These are phyloP conservation scores for Incumbomyces lentus DNA, from an alignment of 2,329 filamentous ascomycete genomes.

Conservation along the genomic window DNA sequence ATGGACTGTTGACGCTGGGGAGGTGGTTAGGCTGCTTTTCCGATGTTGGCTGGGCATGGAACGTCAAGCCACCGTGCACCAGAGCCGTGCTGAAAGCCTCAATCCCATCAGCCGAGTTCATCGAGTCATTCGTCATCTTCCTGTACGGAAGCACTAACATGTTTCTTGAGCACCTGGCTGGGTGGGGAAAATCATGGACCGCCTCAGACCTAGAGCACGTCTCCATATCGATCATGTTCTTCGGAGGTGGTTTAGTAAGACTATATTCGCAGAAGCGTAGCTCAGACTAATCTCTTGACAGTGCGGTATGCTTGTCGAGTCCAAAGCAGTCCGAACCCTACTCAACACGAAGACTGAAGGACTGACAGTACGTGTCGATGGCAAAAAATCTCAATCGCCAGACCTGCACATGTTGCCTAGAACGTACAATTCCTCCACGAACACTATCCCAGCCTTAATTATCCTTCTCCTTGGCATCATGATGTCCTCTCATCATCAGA, in stretches of 20 bases:
- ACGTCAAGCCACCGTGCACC: slow-evolving; percentile 56
- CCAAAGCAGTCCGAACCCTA: slow-evolving; percentile 51
- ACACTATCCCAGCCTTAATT: slow-evolving; percentile 77
- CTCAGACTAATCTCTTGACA: slow-evolving; percentile 23
- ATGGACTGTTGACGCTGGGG: slow-evolving; percentile 74
- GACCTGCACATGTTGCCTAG: slow-evolving; percentile 49
- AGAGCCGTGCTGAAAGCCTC: slow-evolving; percentile 50
- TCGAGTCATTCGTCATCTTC: slow-evolving; percentile 82
- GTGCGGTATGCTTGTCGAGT: slow-evolving; percentile 80
- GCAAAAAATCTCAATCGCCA: slow-evolving; percentile 23
- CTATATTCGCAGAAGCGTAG: slow-evolving; percentile 28
- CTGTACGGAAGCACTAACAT: slow-evolving; percentile 82
- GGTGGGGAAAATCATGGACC: slow-evolving; percentile 60
- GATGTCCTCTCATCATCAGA: slow-evolving; percentile 89
- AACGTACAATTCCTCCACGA: slow-evolving; percentile 66
- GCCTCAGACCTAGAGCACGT: slow-evolving; percentile 80
- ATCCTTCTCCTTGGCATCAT: slow-evolving; percentile 82
- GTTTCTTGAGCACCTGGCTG: slow-evolving; percentile 78
- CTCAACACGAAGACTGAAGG: slow-evolving; percentile 40
- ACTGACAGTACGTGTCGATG: slow-evolving; percentile 26
- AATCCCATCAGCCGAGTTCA: slow-evolving; percentile 58
- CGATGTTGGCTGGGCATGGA: slow-evolving; percentile 93
- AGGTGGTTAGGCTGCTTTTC: slow-evolving; percentile 86
- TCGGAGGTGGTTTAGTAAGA: too few species aligned
- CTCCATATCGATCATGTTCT: slow-evolving; percentile 86